Conservation (phyloP, 2,329 filamentous ascomycete species). For the Fusarium transvaalense region DNA sequence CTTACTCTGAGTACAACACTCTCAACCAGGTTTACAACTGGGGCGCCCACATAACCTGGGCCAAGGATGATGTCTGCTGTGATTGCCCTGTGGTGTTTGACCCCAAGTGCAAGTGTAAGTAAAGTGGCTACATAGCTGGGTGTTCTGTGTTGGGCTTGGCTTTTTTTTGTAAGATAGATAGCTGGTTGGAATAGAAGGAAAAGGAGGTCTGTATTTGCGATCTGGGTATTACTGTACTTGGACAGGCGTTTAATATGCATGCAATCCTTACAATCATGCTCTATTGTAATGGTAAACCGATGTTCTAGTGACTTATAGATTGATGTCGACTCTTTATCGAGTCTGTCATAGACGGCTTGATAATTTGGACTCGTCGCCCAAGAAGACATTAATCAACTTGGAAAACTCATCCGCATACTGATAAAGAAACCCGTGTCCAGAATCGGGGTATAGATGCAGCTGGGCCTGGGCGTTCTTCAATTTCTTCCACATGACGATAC, state of each 20-base stretch:
- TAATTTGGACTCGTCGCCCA: slow-evolving; percentile 35
- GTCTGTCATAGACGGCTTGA: slow-evolving; percentile 36
- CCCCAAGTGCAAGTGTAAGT: slow-evolving; percentile 33
- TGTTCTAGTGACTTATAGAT: neutral
- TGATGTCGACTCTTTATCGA: neutral
- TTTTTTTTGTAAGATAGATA: neutral
- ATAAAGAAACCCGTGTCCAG: slow-evolving; percentile 54
- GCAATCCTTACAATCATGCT: slow-evolving; percentile 1
- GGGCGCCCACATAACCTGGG: slow-evolving; percentile 40
- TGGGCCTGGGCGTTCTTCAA: slow-evolving; percentile 50
- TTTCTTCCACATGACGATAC: slow-evolving; percentile 55
- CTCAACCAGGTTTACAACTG: slow-evolving; percentile 42
- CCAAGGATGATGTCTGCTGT: slow-evolving; percentile 35
- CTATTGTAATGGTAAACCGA: too few species aligned
- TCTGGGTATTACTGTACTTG: neutral
- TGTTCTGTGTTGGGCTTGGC: neutral
- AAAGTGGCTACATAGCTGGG: neutral
- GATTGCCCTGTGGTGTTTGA: slow-evolving; percentile 42
- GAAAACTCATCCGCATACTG: slow-evolving; percentile 53
- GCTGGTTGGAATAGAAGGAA: slow-evolving; percentile 6
- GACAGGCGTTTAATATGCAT: neutral
- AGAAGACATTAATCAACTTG: slow-evolving; percentile 51
- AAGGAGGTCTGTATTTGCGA: neutral
- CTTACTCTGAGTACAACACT: slow-evolving; percentile 43
- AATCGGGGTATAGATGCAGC: slow-evolving; percentile 53